These are phyloP conservation scores for Nakazawaea sp. DNA, from an alignment of 805 yeast genomes.

Conservation along the genomic window DNA sequence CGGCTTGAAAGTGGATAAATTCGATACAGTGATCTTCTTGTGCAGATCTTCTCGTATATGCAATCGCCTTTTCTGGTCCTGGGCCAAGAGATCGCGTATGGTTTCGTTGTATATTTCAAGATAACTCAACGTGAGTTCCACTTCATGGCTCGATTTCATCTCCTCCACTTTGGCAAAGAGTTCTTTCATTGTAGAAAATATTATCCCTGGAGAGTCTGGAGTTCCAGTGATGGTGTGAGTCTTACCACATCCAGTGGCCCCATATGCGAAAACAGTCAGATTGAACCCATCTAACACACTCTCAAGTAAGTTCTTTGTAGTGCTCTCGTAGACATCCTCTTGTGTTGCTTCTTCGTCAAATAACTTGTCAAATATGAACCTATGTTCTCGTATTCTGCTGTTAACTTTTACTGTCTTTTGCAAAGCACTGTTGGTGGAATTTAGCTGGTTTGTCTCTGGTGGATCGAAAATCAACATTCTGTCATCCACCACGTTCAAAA, in stretches of 20 bases:
- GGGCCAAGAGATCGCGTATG: conserved; percentile 64
- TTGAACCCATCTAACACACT: conserved; percentile 79
- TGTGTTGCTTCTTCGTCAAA: conserved; percentile 66
- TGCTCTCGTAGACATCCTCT: conserved; percentile 54
- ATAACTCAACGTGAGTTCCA: conserved; percentile 64
- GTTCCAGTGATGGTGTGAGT: conserved; percentile 86
- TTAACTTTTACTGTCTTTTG: conserved; percentile 5
- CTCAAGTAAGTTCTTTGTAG: conserved; percentile 68
- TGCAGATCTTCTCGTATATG: conserved; percentile 67
- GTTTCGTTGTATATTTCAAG: conserved; percentile 90
- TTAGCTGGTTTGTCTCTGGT: conserved; percentile 58
- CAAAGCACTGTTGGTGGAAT: conserved; percentile 32
- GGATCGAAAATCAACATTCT: conserved; percentile 86
- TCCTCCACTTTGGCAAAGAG: conserved; percentile 57
- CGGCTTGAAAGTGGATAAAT: conserved; percentile 60
- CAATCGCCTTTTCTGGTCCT: conserved; percentile 33
- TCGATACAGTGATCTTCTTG: conserved; percentile 61
- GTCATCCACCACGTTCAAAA: conserved; percentile 77
- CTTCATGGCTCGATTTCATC: conserved; percentile 41
- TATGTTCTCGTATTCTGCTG: conserved; percentile 59
- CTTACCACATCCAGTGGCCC: conserved; percentile 98
- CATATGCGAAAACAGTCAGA: conserved; percentile 91
- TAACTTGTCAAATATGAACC: conserved; percentile 75
- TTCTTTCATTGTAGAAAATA: conserved; percentile 72
- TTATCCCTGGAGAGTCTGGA: conserved; percentile 68